Evolutionary conservation across 2,329 filamentous ascomycete species (phyloP).

Genomic region (Colletotrichum musicola): DNA sequence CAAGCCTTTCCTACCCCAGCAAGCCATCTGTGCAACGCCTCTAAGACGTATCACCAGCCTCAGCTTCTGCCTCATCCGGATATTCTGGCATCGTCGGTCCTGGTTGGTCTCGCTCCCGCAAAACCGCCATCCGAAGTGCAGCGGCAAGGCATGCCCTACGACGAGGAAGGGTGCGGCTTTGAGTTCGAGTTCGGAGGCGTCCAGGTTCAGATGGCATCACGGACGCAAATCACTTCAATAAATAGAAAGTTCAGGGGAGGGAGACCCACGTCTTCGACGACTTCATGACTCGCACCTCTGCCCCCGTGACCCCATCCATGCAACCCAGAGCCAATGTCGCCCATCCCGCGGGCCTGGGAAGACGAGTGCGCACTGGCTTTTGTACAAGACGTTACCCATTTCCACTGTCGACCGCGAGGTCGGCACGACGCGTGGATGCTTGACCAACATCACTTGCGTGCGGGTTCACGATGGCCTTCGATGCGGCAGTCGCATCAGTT

Average conservation of each 20-base stretch:
- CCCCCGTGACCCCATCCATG: constrained; percentile 31
- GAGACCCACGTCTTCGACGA: constrained; percentile 29
- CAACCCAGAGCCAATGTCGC: constrained; percentile 23
- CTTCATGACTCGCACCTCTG: constrained; percentile 35
- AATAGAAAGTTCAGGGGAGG: constrained; percentile 34
- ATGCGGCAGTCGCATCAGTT: constrained; percentile 33
- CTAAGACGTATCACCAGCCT: constrained; percentile 14
- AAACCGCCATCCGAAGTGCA: neutral
- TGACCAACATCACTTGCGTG: constrained; percentile 33
- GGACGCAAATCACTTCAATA: constrained; percentile 29
- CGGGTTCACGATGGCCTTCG: constrained; percentile 38
- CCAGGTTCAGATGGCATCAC: constrained; percentile 29
- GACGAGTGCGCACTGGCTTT: constrained; percentile 18
- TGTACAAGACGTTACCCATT: constrained; percentile 37
- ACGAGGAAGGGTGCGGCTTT: neutral
- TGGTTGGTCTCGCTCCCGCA: neutral
- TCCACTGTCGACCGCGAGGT: constrained; percentile 14
- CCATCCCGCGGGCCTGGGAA: constrained; percentile 4
- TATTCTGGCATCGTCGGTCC: neutral
- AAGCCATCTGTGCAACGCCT: constrained; percentile 12
- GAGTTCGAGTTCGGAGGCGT: neutral
- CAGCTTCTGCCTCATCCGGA: neutral
- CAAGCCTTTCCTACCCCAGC: constrained; percentile 11
- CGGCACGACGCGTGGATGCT: constrained; percentile 20
- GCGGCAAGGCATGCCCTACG: neutral